Evolutionary conservation across 768 basidiomycete species (phyloP), one percentile per base, ranked within the genome.

Genomic region (Myochromella boudieri): DNA sequence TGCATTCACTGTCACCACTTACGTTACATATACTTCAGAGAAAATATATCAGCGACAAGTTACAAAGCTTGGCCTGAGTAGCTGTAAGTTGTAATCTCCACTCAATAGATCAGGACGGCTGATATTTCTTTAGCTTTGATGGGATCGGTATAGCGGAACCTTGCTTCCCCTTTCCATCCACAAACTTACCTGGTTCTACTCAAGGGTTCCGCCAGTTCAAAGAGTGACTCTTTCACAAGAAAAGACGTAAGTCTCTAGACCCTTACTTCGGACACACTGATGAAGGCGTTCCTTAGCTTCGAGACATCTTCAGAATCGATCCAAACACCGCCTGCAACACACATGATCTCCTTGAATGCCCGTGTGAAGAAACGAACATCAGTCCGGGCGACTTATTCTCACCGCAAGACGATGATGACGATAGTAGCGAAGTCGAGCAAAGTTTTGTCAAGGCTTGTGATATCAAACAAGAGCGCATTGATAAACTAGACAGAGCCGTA

Each of bases 31-130:
- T 46, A 32, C 26, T 24, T 25, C 57, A 91, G 89, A 92, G 68
- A 93, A 95, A 69, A 91, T 95, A 18, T 95, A 80, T 60, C 91
- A 97, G 65, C 78, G 95, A 48, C 95, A 97, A 66, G 84, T 97
- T 24, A 97, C 91, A 14, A 98, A 98, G 66, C 77, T 91, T 9
- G 95, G 91, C 3, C 68, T 98, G 37, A 93, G 91, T 53, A 82
- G 90, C 54, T 91, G 89, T 91, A 57, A 67, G 83, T 72, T 12
- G 2, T 26, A 6, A 12, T 36, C 3, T 24, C 2, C 10, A 29
- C n/a, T 11, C 6, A 14, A 5, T 3, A 6, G 6, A 26, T 21
- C 6, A 31, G 11, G 3, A 10, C 18, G 3, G 12, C 20, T 49
- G 14, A 46, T 41, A 15, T 56, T 36, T 29, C 42, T 14, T 25